Conservation (phyloP, 257 asterid species). For the Penstemon barbatus region DNA sequence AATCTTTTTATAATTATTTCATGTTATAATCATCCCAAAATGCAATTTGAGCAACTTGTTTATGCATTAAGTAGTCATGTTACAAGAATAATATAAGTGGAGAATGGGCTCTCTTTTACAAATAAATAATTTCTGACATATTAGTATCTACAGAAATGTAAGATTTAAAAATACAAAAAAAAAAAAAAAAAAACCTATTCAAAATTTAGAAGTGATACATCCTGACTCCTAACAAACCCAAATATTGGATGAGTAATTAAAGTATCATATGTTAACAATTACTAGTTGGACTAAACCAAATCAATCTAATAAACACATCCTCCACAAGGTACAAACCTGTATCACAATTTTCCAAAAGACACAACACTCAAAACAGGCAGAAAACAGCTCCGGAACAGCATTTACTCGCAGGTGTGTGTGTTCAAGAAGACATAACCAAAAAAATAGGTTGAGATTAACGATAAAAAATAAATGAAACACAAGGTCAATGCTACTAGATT, state of each 20-base stretch:
- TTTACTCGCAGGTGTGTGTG: slow-evolving; percentile 1
- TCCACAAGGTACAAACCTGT: neutral
- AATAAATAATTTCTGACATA: slow-evolving; percentile 5
- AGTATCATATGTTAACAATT: neutral
- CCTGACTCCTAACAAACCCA: slow-evolving; percentile 2
- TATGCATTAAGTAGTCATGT: slow-evolving; percentile 3
- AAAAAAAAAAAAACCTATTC: neutral
- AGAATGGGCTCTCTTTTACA: slow-evolving; percentile 11
- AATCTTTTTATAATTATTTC: too few species aligned
- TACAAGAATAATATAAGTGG: slow-evolving; percentile 12
- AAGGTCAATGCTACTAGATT: neutral
- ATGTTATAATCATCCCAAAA: neutral
- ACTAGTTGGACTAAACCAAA: slow-evolving; percentile 6
- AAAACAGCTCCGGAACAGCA: neutral
- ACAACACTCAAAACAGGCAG: neutral
- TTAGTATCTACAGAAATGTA: neutral
- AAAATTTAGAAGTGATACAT: neutral
- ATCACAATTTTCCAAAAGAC: neutral
- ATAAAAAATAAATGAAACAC: neutral
- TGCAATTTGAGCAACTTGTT: slow-evolving; percentile 15
- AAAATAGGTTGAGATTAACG: slow-evolving; percentile 22
- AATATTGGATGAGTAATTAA: slow-evolving; percentile 6
- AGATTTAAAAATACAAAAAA: too few species aligned
- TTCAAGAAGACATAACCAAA: neutral
- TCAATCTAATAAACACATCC: slow-evolving; percentile 13